Base-by-base conservation (phyloP, 164 flowering plant genomes). In the Macadamia tetraphylla region DNA sequence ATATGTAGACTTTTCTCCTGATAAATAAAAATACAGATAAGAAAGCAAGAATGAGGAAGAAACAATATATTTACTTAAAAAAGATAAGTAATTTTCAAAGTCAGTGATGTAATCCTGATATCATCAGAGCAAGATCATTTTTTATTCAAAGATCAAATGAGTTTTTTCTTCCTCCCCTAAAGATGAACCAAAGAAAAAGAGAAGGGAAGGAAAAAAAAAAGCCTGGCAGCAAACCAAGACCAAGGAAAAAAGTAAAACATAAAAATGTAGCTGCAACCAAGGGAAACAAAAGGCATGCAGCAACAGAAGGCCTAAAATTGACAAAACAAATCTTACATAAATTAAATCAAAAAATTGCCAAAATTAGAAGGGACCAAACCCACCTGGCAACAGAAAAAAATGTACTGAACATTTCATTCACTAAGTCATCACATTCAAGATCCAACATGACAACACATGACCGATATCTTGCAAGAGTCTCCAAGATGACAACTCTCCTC, bases 371-470 rank as follows among this genome's bases (percentile, higher is more conserved):
- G 23, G 23, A 71, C 23, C 23, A 72, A 46, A 75, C 73, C 44
- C 65, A 95, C 99, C 99, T 92, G 74, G 81, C 97, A 77, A 89
- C 98, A 70, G 85, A 66, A 35, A 95, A 76, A 73, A 89, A 92
- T 18, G 91, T 85, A 51, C 79, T 75, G 85, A 92, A 89, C 86
- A 95, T 83, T 78, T 89, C 87, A 70, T 83, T 81, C 71, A 95
- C 89, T 70, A 95, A 87, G 75, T 95, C 94, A 79, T 91, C 84
- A 70, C 97, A 95, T 75, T 89, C 98, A 73, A 92, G 99, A 80
- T 95, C 99, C 82, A 95, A 78, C 93, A 95, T 88, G 77, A 95
- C 98, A 69, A 95, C 93, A 78, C 96, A 95, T 49, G 99, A 95
- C 79, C 89, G 86, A 72, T 92, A 95, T 82, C 86, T 90, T 69